Conservation (phyloP, 352 stramenopile species). For the Phytophthora pseudosyringae region DNA sequence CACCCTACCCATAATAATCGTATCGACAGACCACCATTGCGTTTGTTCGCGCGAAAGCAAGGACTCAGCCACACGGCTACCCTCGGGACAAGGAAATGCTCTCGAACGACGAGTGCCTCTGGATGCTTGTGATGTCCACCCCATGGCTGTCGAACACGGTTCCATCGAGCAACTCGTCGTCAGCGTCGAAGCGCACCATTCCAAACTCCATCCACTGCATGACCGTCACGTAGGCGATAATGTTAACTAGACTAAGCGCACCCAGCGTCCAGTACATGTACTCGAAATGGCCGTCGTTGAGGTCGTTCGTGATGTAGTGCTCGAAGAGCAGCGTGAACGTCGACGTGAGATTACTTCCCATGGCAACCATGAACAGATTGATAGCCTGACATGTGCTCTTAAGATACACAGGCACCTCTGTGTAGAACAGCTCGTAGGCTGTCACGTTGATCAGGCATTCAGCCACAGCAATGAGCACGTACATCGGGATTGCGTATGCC, state of each 20-base stretch:
- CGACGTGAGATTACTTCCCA: conserved; percentile 89
- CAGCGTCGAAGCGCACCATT: conserved; percentile 77
- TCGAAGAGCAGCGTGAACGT: conserved; percentile 90
- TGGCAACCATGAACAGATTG: conserved; percentile 89
- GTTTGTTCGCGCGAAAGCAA: conserved; percentile 16
- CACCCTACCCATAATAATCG: conserved; percentile 48
- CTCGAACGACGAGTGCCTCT: conserved; percentile 79
- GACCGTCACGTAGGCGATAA: conserved; percentile 72
- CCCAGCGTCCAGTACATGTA: conserved; percentile 92
- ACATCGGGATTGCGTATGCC: conserved; percentile 84
- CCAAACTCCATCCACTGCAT: conserved; percentile 91
- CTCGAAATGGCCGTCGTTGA: conserved; percentile 88
- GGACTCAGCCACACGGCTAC: conserved; percentile 20
- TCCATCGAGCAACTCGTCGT: conserved; percentile 71
- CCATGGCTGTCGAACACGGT: conserved; percentile 65
- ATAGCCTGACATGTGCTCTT: conserved; percentile 91
- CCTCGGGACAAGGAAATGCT: conserved; percentile 70
- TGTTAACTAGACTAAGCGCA: conserved; percentile 74
- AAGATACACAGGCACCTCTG: conserved; percentile 84
- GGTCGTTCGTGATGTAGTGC: conserved; percentile 68
- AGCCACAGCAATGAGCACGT: conserved; percentile 80
- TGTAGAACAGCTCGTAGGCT: conserved; percentile 90
- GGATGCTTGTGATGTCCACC: conserved; percentile 72
- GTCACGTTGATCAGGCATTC: conserved; percentile 91
- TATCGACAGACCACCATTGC: conserved; percentile 36